Conservation (phyloP, 345 rosid genomes). For the Salix purpurea region DNA sequence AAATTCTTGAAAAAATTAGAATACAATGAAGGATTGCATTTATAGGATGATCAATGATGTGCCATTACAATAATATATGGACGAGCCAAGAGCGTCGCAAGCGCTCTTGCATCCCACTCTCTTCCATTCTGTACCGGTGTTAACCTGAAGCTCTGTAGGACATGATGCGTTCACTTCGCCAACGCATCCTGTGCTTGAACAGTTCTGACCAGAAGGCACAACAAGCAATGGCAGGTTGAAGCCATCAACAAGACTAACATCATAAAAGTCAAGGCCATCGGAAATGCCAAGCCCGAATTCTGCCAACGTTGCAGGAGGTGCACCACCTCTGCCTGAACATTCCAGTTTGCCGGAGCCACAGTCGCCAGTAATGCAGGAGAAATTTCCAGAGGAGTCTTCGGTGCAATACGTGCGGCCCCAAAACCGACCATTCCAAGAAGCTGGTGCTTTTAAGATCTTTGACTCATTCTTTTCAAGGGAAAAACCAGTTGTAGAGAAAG, state of each 20-base stretch:
- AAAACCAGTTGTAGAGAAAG: constrained; percentile 79
- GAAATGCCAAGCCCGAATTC: constrained; percentile 67
- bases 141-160: constrained; percentile 71
- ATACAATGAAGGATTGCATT: too few species aligned
- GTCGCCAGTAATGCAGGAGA: constrained; percentile 76
- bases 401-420: constrained; percentile 87
- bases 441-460: constrained; percentile 49
- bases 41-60: too few species aligned
- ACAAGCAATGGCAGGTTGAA: constrained; percentile 82
- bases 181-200: constrained; percentile 65
- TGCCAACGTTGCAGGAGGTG: constrained; percentile 74
- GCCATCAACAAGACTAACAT: constrained; percentile 87
- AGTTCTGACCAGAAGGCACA: constrained; percentile 59
- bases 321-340: constrained; percentile 67
- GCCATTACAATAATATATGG: too few species aligned
- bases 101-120: constrained; percentile 53
- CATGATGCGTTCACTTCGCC: constrained; percentile 72
- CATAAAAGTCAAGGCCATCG: constrained; percentile 65
- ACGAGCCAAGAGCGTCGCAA: too few species aligned
- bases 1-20: too few species aligned
- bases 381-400: constrained; percentile 52
- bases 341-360: constrained; percentile 74
- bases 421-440: constrained; percentile 82
- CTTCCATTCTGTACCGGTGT: constrained; percentile 30
- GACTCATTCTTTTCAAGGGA: constrained; percentile 60